Evolutionary conservation across 257 asterid species (phyloP), one percentile per base, ranked within the genome.

Genomic region (Ocimum tenuiflorum): DNA sequence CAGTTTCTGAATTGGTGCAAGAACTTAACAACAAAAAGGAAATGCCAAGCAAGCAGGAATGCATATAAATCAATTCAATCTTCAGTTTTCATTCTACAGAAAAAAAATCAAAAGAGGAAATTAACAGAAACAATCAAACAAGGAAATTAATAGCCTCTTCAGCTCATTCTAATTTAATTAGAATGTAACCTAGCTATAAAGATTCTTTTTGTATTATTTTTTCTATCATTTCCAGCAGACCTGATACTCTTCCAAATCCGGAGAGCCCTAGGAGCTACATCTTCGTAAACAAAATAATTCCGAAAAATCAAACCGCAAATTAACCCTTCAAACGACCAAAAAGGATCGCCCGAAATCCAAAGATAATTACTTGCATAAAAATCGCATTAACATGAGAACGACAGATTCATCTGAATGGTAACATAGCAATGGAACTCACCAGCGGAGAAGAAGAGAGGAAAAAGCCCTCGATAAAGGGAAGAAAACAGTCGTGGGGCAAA

Each of bases 381-480:
- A 27, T n/a, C 43, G 51, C 27, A 69, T 33, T 12, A 24, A 52
- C 19, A 23, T 17, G n/a, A 6, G 52, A 71, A 60, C 10, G 53
- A 66, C 12, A 19, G 24, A 67, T 54, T 35, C 8, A 41, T 36
- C 49, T 14, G 1, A 53, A 10, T 3, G 41, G 23, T 1, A n/a
- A 12, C 24, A 38, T 45, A 60, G 15, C 35, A 61, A 61, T 3
- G 41, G 31, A 48, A 74, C 75, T 71, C 60, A 88, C 92, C 84
- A 55, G 51, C 43, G 36, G 54, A 60, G 60, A 71, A 61, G 48
- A 47, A 55, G 51, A 38, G 36, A 50, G 55, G 60, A 71, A 61
- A 43, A 47, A 24, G 23, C 74, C 83, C 85, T 71, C 45, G 70
- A 74, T 57, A 58, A 65, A 67, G 18, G 65, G 41, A 56, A 35